Conservation (phyloP, 371 early-diverging fungal species). For the Mucor indicus region DNA sequence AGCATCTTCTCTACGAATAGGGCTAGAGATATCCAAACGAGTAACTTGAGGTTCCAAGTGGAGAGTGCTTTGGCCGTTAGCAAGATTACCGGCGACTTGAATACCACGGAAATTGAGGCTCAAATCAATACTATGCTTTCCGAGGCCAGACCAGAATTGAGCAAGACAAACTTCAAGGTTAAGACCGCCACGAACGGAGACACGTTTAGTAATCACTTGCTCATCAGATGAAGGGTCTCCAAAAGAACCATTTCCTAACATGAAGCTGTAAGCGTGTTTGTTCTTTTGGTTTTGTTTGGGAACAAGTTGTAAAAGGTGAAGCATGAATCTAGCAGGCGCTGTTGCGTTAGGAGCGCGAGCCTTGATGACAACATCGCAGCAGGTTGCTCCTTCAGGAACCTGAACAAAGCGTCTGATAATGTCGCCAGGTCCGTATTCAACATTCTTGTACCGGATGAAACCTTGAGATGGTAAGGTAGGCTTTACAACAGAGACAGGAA, state of each 20-base stretch:
- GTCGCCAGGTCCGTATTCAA: conserved; percentile 75
- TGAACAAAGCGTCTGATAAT: conserved; percentile 78
- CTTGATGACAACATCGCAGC: conserved; percentile 50
- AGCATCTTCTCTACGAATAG: conserved; percentile 71
- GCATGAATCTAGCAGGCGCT: conserved; percentile 57
- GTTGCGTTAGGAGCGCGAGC: conserved; percentile 35
- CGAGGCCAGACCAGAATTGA: conserved; percentile 87
- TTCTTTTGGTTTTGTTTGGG: conserved; percentile 69
- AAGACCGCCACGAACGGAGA: conserved; percentile 69
- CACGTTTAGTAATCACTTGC: conserved; percentile 50
- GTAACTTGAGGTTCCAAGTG: conserved; percentile 46
- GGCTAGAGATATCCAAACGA: conserved; percentile 70
- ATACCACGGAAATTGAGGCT: conserved; percentile 84
- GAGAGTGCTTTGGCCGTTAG: conserved; percentile 57
- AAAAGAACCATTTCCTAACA: conserved; percentile 62
- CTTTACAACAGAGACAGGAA: conserved; percentile 92
- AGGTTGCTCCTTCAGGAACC: conserved; percentile 81
- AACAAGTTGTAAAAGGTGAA: conserved; percentile 70
- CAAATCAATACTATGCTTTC: conserved; percentile 66
- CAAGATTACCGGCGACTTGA: conserved; percentile 53
- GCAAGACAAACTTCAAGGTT: conserved; percentile 81
- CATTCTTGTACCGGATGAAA: conserved; percentile 49
- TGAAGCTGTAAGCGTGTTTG: conserved; percentile 57
- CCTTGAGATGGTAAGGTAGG: conserved; percentile 56
- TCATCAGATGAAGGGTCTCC: conserved; percentile 63